Base-by-base conservation (phyloP, 2,329 filamentous ascomycete genomes). In the Aspergillus tubingensis region DNA sequence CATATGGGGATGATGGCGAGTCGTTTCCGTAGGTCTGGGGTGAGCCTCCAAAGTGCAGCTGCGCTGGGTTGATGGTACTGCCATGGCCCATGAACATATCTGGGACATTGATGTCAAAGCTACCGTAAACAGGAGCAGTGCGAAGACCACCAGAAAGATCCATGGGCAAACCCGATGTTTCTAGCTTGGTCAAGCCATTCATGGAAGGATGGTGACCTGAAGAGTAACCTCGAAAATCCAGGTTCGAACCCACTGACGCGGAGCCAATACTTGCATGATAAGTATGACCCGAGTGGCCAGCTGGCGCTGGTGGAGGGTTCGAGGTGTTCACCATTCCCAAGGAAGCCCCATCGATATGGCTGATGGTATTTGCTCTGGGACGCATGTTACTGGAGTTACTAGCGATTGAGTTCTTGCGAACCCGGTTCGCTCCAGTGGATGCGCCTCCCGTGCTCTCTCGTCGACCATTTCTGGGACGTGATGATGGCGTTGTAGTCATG, bases 301-400 rank as follows among this genome's bases (percentile, higher is more conserved):
- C 17, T 11, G 59, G 41, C 3, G 62, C 61, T 7, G 65, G 55
- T 8, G 41, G 68, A 59, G 58, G 68, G 39, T 71, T 72, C 49
- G 66, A 64, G 10, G 68, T 62, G 63, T 69, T 68, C 32, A 73
- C 66, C 78, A 95, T 85, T 68, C 89, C 91, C 74, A 96, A 85
- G 43, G 88, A 86, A 57, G 84, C 83, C 59, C 86, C 85, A 74
- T 97, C 95, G 59, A 98, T 87, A 75, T 98, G 93, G 72, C 93
- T 95, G 72, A 99, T 96, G 39, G 95, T 99, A 74, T 98, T 98
- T 57, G 95, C 94, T 69, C 95, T 85, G 21, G 94, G 95, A 66
- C 95, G 86, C 86, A 94, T 93, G 56, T 83, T 82, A 57, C 78
- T 81, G 32, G 80, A 74, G 54, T 79, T 82, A 67, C 81, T 83